These are phyloP conservation scores for Oidiodendron maius DNA, from an alignment of 495 filamentous ascomycete species.

Conservation along the genomic window DNA sequence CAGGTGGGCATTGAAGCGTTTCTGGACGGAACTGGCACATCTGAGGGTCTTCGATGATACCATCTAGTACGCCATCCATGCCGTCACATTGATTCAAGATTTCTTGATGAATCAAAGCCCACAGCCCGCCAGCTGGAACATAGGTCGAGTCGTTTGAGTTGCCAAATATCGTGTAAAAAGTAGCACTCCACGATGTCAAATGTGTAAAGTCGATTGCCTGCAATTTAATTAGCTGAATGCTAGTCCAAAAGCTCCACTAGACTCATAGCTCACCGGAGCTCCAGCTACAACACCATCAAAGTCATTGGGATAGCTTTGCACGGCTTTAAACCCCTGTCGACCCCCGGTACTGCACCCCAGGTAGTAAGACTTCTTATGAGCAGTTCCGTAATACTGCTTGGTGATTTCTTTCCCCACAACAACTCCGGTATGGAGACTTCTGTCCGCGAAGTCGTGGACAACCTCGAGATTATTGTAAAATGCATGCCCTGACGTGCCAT, in stretches of 20 bases:
- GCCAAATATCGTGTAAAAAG: slow-evolving; percentile 36
- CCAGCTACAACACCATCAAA: slow-evolving; percentile 66
- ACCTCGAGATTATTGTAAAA: slow-evolving; percentile 23
- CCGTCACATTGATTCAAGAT: slow-evolving; percentile 60
- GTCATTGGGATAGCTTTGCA: slow-evolving; percentile 45
- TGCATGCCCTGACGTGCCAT: slow-evolving; percentile 38
- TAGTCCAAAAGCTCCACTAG: too few relatives aligned
- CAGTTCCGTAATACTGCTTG: slow-evolving; percentile 35
- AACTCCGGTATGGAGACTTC: slow-evolving; percentile 41
- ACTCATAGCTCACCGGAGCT: too few relatives aligned
- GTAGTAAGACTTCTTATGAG: slow-evolving; percentile 45
- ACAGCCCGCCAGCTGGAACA: slow-evolving; percentile 36
- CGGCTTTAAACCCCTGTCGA: slow-evolving; percentile 47
- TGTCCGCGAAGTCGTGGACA: slow-evolving; percentile 22
- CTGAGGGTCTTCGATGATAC: slow-evolving; percentile 57
- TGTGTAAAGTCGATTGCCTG: not conserved
- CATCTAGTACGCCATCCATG: slow-evolving; percentile 58
- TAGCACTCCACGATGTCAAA: slow-evolving; percentile 41
- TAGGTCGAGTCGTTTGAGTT: slow-evolving; percentile 5
- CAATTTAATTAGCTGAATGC: too few relatives aligned
- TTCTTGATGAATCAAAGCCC: slow-evolving; percentile 48
- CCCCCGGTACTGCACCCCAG: slow-evolving; percentile 55
- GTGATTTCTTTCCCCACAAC: slow-evolving; percentile 32
- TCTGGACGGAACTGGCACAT: slow-evolving; percentile 51
- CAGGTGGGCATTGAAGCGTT: slow-evolving; percentile 42